These are phyloP conservation scores for Coniochaeta sp. DNA, from an alignment of 2,329 filamentous ascomycete species.

Conservation along the genomic window DNA sequence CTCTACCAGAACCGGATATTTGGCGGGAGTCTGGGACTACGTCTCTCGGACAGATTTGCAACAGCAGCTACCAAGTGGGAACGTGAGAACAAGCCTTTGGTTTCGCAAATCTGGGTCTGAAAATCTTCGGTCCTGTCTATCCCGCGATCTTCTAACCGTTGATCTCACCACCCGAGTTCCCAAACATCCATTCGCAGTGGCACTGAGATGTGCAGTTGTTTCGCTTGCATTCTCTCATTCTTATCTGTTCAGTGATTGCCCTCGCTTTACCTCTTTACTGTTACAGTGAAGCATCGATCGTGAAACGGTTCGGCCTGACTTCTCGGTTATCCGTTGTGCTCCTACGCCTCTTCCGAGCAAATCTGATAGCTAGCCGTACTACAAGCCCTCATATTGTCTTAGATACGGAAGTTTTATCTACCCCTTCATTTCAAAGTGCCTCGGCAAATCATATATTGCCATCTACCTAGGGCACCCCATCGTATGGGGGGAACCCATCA, in stretches of 20 bases:
- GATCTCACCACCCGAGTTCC: too few species aligned
- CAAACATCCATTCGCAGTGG: too few species aligned
- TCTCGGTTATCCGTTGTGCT: not conserved
- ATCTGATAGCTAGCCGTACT: not conserved
- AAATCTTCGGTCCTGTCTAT: too few species aligned
- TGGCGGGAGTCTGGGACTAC: too few species aligned
- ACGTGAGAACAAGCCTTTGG: too few species aligned
- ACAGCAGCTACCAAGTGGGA: too few species aligned
- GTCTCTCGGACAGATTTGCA: too few species aligned
- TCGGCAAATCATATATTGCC: slow-evolving; percentile 1
- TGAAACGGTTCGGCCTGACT: not conserved
- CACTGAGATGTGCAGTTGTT: not conserved
- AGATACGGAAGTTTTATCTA: slow-evolving; percentile 2
- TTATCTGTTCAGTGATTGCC: not conserved
- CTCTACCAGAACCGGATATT: not conserved
- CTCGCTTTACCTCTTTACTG: not conserved
- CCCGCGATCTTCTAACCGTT: too few species aligned
- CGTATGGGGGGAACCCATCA: slow-evolving; percentile 13
- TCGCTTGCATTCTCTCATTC: not conserved
- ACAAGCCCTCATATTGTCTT: not conserved
- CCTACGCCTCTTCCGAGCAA: not conserved
- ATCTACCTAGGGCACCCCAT: slow-evolving; percentile 1
- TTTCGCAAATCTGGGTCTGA: not conserved
- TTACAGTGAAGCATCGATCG: not conserved
- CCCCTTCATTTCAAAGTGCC: not conserved